Percentiles rank a stretch among this genome's conserved stretches.
Conservation (phyloP, 2,329 filamentous ascomycete species). For the Sporothrix brunneoviolacea region DNA sequence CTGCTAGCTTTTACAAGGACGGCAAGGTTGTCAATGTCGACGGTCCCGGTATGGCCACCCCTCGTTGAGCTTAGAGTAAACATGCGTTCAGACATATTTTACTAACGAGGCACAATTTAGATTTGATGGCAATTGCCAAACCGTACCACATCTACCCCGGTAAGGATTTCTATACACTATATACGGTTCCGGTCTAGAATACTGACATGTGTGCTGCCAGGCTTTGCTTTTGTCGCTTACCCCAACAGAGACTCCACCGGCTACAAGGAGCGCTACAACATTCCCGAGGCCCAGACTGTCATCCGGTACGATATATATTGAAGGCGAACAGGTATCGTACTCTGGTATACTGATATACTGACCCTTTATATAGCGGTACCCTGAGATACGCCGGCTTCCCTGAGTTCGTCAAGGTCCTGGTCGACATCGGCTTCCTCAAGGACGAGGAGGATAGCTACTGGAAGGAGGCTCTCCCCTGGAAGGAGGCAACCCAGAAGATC, state of each 20-base stretch:
- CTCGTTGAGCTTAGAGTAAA: background rate
- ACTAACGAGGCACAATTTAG: conserved; percentile 28
- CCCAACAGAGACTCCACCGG: conserved; percentile 84
- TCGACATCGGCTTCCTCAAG: conserved; percentile 82
- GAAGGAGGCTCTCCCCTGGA: conserved; percentile 67
- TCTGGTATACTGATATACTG: background rate
- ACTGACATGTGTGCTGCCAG: conserved; percentile 30
- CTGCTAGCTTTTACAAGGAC: conserved; percentile 75
- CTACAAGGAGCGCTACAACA: conserved; percentile 84
- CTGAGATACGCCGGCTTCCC: conserved; percentile 87
- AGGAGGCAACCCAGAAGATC: conserved; percentile 74
- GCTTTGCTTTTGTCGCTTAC: conserved; percentile 88
- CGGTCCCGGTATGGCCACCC: conserved; percentile 29
- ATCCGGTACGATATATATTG: conserved; percentile 44
- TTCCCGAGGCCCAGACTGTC: conserved; percentile 85
- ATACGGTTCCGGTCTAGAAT: too few species aligned
- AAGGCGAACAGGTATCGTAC: background rate
- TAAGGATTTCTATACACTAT: too few species aligned
- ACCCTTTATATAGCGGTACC: conserved; percentile 42
- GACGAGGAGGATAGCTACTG: conserved; percentile 62
- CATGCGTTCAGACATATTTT: background rate
- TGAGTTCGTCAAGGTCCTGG: conserved; percentile 78
- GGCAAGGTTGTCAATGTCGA: conserved; percentile 65
- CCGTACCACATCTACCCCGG: conserved; percentile 80
- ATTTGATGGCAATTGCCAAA: conserved; percentile 82